phyloP scores from a whole-genome alignment of 345 rosid genomes.

The Pseudoturritis turrita region DNA sequence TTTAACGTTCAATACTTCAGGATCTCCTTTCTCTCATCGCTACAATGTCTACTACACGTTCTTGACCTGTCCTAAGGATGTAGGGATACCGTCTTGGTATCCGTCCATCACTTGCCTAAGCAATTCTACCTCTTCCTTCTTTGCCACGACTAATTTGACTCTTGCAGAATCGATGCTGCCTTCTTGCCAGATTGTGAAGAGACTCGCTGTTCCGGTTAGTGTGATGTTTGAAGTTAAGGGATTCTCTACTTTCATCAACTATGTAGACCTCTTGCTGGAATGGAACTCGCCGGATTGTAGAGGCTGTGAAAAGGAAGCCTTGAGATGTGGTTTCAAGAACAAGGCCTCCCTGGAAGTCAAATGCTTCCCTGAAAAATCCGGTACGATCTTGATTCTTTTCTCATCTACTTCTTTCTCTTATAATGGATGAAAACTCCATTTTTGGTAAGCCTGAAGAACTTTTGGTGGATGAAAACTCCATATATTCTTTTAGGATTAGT shows the following conservation, averaged over 20 bases:
- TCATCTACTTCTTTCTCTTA: background rate
- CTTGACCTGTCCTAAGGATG: conserved; percentile 51
- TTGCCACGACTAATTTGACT: conserved; percentile 41
- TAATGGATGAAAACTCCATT: background rate
- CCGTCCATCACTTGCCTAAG: conserved; percentile 45
- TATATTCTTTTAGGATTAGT: too few species aligned
- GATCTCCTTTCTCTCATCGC: conserved; percentile 45
- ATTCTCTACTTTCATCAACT: conserved; percentile 27
- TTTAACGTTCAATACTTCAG: conserved; percentile 46
- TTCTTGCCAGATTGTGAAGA: conserved; percentile 32
- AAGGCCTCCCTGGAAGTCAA: conserved; percentile 33
- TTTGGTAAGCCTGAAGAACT: background rate
- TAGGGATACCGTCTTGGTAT: conserved; percentile 23
- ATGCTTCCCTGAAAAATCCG: conserved; percentile 34
- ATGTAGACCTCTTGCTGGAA: conserved; percentile 31
- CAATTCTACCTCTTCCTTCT: conserved; percentile 47
- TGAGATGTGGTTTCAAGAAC: conserved; percentile 42
- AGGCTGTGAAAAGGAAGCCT: conserved; percentile 46
- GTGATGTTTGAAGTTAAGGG: background rate
- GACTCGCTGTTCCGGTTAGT: conserved; percentile 38
- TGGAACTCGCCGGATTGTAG: conserved; percentile 54
- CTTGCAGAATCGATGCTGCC: conserved; percentile 21
- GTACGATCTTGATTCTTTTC: conserved; percentile 20
- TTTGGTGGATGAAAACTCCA: too few species aligned
- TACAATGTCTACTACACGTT: conserved; percentile 45